phyloP scores from a whole-genome alignment of 2,329 filamentous ascomycete species.

The Eurotiales sp. region DNA sequence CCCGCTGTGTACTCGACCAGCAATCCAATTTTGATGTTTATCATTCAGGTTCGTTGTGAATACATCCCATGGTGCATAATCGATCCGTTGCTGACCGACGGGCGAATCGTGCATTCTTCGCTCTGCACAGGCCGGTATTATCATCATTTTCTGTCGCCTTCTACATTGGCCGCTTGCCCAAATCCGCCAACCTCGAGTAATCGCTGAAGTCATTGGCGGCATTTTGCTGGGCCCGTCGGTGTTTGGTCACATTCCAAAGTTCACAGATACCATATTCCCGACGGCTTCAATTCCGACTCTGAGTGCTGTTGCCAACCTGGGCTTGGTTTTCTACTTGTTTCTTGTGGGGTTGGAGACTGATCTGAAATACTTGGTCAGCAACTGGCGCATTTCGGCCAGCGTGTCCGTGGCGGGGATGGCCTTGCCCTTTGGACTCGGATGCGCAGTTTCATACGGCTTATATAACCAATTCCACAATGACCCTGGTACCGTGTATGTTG shows the following conservation, averaged over 20 bases:
- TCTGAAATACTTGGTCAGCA: constrained; percentile 68
- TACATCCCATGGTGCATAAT: too few species aligned
- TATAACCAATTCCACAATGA: constrained; percentile 68
- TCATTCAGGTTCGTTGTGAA: constrained; percentile 62
- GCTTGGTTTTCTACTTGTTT: constrained; percentile 80
- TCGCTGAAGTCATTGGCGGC: constrained; percentile 80
- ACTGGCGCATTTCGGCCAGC: constrained; percentile 74
- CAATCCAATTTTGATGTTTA: constrained; percentile 71
- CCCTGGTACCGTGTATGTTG: constrained; percentile 52
- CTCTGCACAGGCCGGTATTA: constrained; percentile 59
- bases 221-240: constrained; percentile 83
- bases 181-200: constrained; percentile 75
- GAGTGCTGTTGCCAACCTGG: constrained; percentile 74
- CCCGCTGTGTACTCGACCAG: constrained; percentile 65
- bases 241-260: constrained; percentile 80
- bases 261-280: constrained; percentile 74
- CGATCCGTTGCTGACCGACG: too few species aligned
- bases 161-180: constrained; percentile 74
- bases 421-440: constrained; percentile 77
- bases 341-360: constrained; percentile 86
- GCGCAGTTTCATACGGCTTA: constrained; percentile 74
- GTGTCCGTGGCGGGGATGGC: constrained; percentile 78
- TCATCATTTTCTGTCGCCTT: constrained; percentile 69
- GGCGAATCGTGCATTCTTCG: too few species aligned
- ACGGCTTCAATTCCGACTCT: constrained; percentile 69